Percentiles rank a stretch among this genome's conserved stretches.
Evolutionary conservation across 2,329 filamentous ascomycete species (phyloP).

Genomic region (Sporothrix pseudoabietina): DNA sequence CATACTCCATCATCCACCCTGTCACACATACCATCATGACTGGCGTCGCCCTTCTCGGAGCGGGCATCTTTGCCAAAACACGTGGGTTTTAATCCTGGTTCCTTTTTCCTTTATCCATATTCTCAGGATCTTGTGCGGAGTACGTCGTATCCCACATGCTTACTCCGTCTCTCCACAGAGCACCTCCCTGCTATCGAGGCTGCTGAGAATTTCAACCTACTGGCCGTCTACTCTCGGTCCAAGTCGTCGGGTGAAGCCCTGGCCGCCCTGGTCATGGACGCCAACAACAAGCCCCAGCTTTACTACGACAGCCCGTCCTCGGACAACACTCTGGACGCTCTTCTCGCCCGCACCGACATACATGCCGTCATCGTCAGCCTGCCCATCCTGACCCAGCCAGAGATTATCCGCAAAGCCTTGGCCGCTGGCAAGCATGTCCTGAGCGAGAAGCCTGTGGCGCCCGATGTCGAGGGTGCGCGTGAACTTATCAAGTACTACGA

Average conservation of each 20-base stretch:
- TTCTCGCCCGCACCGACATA: conserved; percentile 59
- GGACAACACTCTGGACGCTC: conserved; percentile 52
- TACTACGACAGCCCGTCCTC: conserved; percentile 59
- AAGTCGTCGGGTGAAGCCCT: conserved; percentile 56
- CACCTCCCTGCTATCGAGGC: conserved; percentile 60
- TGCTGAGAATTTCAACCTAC: conserved; percentile 54
- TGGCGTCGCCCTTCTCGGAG: conserved; percentile 12
- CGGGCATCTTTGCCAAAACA: conserved; percentile 14
- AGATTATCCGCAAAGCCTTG: conserved; percentile 60
- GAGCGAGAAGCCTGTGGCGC: conserved; percentile 68
- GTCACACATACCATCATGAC: neutral
- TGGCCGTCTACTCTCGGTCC: conserved; percentile 67
- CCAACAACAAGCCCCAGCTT: conserved; percentile 43
- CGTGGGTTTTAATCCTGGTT: neutral
- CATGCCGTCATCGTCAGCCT: conserved; percentile 60
- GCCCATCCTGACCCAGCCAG: conserved; percentile 63
- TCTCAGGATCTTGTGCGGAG: too few species aligned
- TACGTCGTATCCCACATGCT: neutral
- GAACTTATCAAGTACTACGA: conserved; percentile 41
- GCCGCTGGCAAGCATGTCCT: conserved; percentile 70
- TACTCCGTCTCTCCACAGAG: conserved; percentile 33
- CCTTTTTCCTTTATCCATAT: neutral
- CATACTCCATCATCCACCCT: too few species aligned
- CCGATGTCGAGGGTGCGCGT: conserved; percentile 47
- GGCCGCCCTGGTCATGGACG: conserved; percentile 39